Evolutionary conservation across 305 asterid species (phyloP), one percentile per base, ranked within the genome.

Genomic region (Fraxinus floribunda): DNA sequence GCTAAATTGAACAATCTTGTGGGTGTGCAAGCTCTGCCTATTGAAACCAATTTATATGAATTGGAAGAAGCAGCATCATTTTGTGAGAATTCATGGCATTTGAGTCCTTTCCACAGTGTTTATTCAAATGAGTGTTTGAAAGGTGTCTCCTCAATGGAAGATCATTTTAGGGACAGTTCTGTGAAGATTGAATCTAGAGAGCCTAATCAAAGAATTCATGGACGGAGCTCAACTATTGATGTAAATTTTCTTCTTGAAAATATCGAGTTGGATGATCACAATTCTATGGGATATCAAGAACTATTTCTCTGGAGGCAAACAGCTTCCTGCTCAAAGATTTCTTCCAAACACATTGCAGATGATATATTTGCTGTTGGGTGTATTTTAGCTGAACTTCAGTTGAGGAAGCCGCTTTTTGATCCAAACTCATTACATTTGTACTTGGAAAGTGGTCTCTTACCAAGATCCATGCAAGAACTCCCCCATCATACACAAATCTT

Each of bases 341-440:
- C 86, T 81, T 90, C 93, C 83, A 85, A 79, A 88, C 83, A 89
- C 83, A 75, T 88, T 87, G 97, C 98, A 0, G 88, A 89, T 83
- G 99, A 96, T 88, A 91, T 94, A 85, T 96, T 96, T 90, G 89
- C 95, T 36, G 80, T 93, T 89, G 99, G 99, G 75, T 96, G 99
- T 87, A 91, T 94, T 85, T 88, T 96, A 81, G 97, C 98, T 68
- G 98, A 96, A 88, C 94, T 96, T 85, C 91, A 93, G 82, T 84
- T 90, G 90, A 90, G 90, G 83, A 90, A 85, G 85, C 99, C 99
- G 72, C 96, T 94, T 76, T 97, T 97, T 90, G 92, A 93, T 90
- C 85, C 88, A 30, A 83, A 86, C 84, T 89, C 97, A 18, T 86
- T 90, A 78, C 84, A 75, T 83, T 86, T 89, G 52, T 94, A 89